Evolutionary conservation across 495 filamentous ascomycete genomes (phyloP), one percentile per base, ranked within the genome.

Genomic region (Trichocladium uniseriatum): DNA sequence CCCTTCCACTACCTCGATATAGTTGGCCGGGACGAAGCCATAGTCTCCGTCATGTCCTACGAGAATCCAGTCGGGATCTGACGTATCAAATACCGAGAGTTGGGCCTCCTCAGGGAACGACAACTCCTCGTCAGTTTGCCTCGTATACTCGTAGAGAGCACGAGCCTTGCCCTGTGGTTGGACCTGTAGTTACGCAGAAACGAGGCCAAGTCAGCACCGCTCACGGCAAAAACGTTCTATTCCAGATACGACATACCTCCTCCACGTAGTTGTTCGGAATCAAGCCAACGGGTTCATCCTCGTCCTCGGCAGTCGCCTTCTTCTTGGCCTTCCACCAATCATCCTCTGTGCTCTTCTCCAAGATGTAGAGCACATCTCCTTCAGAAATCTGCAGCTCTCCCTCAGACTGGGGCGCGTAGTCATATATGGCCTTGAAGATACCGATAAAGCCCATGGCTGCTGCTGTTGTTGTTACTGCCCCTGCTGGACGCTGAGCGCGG

Each of bases 271-370:
- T 99, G 58, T 84, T 91, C 22, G 92, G 91, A 39, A 97, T 83
- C 67, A 99, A 68, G 50, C 92, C 92, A 55, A 89, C 81, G 4
- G 92, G 92, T 65, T 98, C 92, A 43, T 96, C 92, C 27, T 96
- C 89, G 45, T 95, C 92, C 19, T 94, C 88, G 36, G 68, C 78
- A n/a, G 79, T 78, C 27, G 86, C 87, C 78, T 90, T 95, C 79
- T 95, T 96, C 76, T 96, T 96, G 16, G 86, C 90, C 64, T 86
- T 95, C 91, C 91, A 97, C 91, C 91, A 96, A 61, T 87, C 87
- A 71, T 96, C 91, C 6, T 95, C 89, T 22, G 69, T 64, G 62
- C 80, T 88, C 73, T 94, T 95, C 57, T 97, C 88, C 41, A 97
- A 73, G 28, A 99, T 75, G 65, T 91, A 97, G 35, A 99, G 78